These are phyloP conservation scores for Botrytis squamosa DNA, from an alignment of 2,329 filamentous ascomycete species.

Conservation along the genomic window DNA sequence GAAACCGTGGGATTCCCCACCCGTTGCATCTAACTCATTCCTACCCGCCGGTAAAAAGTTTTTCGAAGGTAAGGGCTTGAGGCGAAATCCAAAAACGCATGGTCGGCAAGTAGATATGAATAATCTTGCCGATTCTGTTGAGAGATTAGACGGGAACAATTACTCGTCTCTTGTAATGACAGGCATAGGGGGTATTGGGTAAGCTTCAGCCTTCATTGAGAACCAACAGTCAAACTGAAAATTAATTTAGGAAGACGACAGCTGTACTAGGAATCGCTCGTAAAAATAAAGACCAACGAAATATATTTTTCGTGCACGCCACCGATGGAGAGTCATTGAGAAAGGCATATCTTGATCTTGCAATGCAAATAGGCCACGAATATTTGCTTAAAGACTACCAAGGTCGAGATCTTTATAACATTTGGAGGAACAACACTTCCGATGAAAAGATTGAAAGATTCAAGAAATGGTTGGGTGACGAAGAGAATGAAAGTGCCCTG, in stretches of 20 bases:
- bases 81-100: neutral
- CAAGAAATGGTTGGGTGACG: neutral
- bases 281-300: neutral
- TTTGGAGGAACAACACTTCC: neutral
- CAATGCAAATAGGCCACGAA: neutral
- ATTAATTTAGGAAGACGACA: neutral
- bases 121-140: neutral
- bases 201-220: neutral
- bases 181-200: constrained; percentile 14
- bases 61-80: neutral
- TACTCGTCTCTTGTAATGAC: neutral
- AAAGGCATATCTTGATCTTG: neutral
- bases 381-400: neutral
- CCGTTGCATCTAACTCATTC: neutral
- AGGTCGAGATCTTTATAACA: neutral
- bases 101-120: neutral
- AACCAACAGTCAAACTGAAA: neutral
- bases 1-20: neutral
- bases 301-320: neutral
- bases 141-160: neutral
- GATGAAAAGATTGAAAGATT: neutral
- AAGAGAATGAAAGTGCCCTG: neutral
- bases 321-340: neutral
- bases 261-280: neutral
- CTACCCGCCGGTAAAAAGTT: neutral